Evolutionary conservation across 2,329 filamentous ascomycete genomes (phyloP), one percentile per base, ranked within the genome.

Genomic region (Chrysoporthe deuterocubensis): DNA sequence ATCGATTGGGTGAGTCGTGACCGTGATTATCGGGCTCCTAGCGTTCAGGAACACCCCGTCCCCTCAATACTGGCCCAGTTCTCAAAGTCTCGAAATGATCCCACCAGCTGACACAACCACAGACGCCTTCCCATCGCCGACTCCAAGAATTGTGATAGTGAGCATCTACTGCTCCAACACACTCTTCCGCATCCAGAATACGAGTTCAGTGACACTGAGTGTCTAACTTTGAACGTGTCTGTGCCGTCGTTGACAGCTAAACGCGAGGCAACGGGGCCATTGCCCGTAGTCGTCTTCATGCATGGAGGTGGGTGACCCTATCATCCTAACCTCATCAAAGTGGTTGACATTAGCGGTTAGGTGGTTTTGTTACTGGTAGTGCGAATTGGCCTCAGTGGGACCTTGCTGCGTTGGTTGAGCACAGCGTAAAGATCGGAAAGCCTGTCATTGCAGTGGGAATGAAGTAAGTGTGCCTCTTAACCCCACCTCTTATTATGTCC

Each of bases 321-420:
- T 57, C 7, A 40, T 40, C 32, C 32, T n/a, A 6, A 16, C 14
- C 34, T 40, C 9, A 2, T 11, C 5, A 37, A 26, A 6, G 32
- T 8, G 16, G 9, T 18, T 40, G 9, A 57, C 54, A 21, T 40
- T 34, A 14, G 16, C 34, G 18, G 40, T n/a, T 6, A 57, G 54
- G 54, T 13, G 85, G 82, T 0, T 82, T 84, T 61, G 74, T 76
- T 2, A 77, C 82, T 2, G 85, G 84, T 2, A 82, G 82, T 3
- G 83, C 81, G 54, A 84, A 80, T 56, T 87, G 83, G 78, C 85
- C 84, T 0, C 82, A 86, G 48, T 85, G 83, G 70, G 81, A 86
- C 69, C 74, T 81, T 26, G 75, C 75, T 5, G 74, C 79, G 0
- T 69, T 87, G 5, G 82, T 85, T 4, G 78, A 79, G 69, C 71